Evolutionary conservation across 208 protist species (phyloP), one percentile per base, ranked within the genome.

Genomic region (Trypanosoma vivax): DNA sequence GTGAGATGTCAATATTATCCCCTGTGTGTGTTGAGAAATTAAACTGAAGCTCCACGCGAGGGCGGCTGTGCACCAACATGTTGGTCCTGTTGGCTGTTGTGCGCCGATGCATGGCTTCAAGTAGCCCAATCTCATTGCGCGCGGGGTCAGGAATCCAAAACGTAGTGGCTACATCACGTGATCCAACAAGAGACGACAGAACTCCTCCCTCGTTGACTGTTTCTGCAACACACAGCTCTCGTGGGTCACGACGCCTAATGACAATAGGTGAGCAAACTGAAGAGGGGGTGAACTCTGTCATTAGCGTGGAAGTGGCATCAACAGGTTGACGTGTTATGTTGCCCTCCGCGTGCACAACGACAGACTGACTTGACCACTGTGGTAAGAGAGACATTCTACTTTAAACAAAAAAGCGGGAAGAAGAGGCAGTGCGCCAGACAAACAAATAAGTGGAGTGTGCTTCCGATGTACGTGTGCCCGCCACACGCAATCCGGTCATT

Each of bases 21-120:
- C 74, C 71, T 1, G 65, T 79, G 58, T 75, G 76, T 11, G 76
- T 84, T 41, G 74, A 84, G 49, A 84, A 91, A 63, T 91, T 91
- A 60, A 46, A 70, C 60, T 84, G 76, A 46, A 91, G 53, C 65
- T 91, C 79, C 33, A 66, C 42, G 30, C 83, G 50, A 3, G 83
- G 83, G 11, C 83, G 79, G 29, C 68, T 75, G 50, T 88, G 76
- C 33, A 91, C 60, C 21, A 91, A 60, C 5, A 88, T 57, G 43
- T 66, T 42, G n/a, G 65, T 78, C 18, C 57, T 52, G 64, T 87
- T 88, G 5, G 64, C 56, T 0, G 57, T 38, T 11, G 75, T 79
- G 5, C 79, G 79, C 3, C 73, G 76, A 33, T 73, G 38, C 13
- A 91, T 65, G 31, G 64, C 50, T 64, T 91, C 79, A 10, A 91